phyloP scores from a whole-genome alignment of 257 asterid species.

The Ehretia macrophylla region DNA sequence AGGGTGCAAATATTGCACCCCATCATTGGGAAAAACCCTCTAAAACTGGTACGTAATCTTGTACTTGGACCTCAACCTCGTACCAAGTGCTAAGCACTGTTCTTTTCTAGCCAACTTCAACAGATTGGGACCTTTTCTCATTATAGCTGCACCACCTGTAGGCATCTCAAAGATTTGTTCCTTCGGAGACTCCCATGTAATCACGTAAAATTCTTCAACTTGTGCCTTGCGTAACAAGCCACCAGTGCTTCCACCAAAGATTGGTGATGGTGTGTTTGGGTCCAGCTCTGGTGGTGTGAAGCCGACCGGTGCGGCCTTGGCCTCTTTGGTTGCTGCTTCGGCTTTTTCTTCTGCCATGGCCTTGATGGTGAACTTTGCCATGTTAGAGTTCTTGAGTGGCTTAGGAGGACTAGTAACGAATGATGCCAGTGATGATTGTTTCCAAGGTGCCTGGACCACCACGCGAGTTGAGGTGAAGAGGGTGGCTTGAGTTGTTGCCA shows the following conservation, averaged over 20 bases:
- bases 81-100: conserved; percentile 87
- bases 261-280: conserved; percentile 94
- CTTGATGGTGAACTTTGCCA: conserved; percentile 34
- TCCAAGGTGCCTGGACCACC: conserved; percentile 40
- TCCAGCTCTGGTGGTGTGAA: conserved; percentile 88
- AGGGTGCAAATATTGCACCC: conserved; percentile 90
- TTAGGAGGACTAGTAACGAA: no score
- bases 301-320: conserved; percentile 57
- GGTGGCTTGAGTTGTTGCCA: conserved; percentile 83
- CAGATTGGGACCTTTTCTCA: conserved; percentile 86
- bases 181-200: conserved; percentile 93
- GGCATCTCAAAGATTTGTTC: conserved; percentile 99
- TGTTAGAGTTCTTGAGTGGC: conserved; percentile 22
- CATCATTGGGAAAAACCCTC: conserved; percentile 92
- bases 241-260: conserved; percentile 95
- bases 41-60: conserved; percentile 85
- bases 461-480: conserved; percentile 49
- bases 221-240: conserved; percentile 89
- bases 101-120: conserved; percentile 85
- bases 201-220: conserved; percentile 88
- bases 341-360: conserved; percentile 56
- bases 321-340: conserved; percentile 26
- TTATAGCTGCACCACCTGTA: conserved; percentile 94
- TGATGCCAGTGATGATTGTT: conserved; percentile 37
- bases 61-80: conserved; percentile 79